phyloP scores from a whole-genome alignment of 805 yeast genomes.

The Cyberlindnera japonica region DNA sequence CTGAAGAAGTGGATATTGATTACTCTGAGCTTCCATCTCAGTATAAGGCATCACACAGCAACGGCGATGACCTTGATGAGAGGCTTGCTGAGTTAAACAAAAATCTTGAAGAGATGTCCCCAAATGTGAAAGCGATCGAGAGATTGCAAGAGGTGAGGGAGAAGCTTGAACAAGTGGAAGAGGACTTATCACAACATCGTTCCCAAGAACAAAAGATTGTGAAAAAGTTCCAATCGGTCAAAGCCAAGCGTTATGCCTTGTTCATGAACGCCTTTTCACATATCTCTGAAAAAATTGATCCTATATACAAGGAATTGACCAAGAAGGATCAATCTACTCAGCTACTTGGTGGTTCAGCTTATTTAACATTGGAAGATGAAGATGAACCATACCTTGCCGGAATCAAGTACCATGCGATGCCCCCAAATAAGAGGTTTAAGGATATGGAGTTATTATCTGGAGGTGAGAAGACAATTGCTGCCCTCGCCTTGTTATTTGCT shows the following conservation, averaged over 20 bases:
- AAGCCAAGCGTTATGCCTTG: slow-evolving; percentile 50
- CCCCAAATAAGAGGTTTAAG: slow-evolving; percentile 89
- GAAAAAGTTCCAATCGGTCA: slow-evolving; percentile 56
- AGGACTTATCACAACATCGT: slow-evolving; percentile 60
- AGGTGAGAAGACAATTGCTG: slow-evolving; percentile 96
- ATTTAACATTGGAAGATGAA: slow-evolving; percentile 78
- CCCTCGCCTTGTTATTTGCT: slow-evolving; percentile 86
- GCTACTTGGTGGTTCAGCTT: slow-evolving; percentile 91
- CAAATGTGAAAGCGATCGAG: slow-evolving; percentile 79
- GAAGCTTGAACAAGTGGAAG: slow-evolving; percentile 56
- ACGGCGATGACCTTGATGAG: slow-evolving; percentile 32
- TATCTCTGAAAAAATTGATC: slow-evolving; percentile 67
- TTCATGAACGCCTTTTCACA: slow-evolving; percentile 78
- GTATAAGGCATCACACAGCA: slow-evolving; percentile 32
- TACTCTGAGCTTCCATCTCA: slow-evolving; percentile 45
- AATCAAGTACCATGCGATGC: slow-evolving; percentile 88
- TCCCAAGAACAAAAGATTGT: slow-evolving; percentile 52
- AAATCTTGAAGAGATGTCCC: slow-evolving; percentile 46
- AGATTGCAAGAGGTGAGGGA: slow-evolving; percentile 66
- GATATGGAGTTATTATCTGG: slow-evolving; percentile 93
- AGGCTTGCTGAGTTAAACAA: slow-evolving; percentile 36
- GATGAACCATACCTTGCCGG: slow-evolving; percentile 88
- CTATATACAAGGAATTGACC: slow-evolving; percentile 82
- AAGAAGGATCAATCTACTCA: slow-evolving; percentile 45
- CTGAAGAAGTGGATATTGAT: slow-evolving; percentile 48